phyloP scores from a whole-genome alignment of 305 asterid species.

The Fraxinus albicans region DNA sequence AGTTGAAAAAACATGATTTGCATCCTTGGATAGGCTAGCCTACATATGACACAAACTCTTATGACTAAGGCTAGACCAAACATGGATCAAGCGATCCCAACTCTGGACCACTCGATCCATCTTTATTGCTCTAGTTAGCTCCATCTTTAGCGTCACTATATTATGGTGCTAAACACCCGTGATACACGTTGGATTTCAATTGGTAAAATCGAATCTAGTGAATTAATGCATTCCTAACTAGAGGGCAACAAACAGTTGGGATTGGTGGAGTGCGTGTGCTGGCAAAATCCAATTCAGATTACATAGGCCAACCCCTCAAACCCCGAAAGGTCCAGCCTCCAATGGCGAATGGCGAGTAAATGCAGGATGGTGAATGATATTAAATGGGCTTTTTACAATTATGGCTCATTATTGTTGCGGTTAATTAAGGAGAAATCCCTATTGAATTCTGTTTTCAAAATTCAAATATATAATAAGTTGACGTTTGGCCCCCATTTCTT shows the following conservation, averaged over 20 bases:
- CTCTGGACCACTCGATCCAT: not conserved
- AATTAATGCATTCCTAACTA: not conserved
- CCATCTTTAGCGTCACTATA: not conserved
- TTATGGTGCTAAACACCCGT: not conserved
- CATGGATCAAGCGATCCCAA: not conserved
- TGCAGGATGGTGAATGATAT: not conserved
- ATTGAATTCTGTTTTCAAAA: not conserved
- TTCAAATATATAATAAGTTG: not conserved
- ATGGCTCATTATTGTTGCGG: not conserved
- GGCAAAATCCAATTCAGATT: not conserved
- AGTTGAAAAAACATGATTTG: too few relatives aligned
- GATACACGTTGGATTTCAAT: not conserved
- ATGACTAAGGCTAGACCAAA: not conserved
- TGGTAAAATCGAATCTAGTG: not conserved
- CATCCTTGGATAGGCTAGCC: too few relatives aligned
- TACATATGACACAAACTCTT: not conserved
- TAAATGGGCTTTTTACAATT: not conserved
- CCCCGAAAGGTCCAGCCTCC: not conserved
- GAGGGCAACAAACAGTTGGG: not conserved
- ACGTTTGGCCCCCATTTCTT: not conserved
- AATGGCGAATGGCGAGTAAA: not conserved
- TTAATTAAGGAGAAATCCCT: not conserved
- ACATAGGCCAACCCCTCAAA: not conserved
- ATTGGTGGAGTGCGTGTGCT: not conserved
- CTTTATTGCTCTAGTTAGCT: not conserved